Percentiles rank a stretch among this genome's conserved stretches.
Conservation (phyloP, 495 filamentous ascomycete genomes). For the Penicillium samsonianum region DNA sequence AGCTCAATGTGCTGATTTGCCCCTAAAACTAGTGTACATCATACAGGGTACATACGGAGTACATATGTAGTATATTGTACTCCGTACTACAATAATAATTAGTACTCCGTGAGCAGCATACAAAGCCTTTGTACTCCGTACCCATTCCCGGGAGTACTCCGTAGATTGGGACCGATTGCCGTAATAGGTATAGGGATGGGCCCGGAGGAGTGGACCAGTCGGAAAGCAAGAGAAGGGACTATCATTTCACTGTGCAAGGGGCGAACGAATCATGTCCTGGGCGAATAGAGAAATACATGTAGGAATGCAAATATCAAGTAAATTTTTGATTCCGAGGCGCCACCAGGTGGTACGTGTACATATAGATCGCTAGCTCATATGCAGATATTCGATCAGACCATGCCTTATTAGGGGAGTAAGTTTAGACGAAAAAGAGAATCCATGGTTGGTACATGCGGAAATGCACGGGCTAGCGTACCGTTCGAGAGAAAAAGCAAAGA, state of each 20-base stretch:
- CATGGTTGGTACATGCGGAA: no score
- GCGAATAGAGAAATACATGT: background rate
- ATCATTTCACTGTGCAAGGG: background rate
- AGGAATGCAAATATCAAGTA: background rate
- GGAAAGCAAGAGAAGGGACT: conserved; percentile 4
- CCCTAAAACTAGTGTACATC: background rate
- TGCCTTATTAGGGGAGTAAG: conserved; percentile 1
- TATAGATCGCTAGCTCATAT: conserved; percentile 15
- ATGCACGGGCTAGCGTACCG: conserved; percentile 16
- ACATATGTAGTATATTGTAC: no score
- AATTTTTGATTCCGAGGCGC: background rate
- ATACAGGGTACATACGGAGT: background rate
- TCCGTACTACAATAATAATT: no score
- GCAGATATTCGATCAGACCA: conserved; percentile 8
- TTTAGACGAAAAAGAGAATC: no score
- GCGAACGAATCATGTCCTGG: background rate
- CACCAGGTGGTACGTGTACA: conserved; percentile 17
- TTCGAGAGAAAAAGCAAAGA: background rate
- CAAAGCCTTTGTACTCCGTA: no score
- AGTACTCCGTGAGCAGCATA: no score
- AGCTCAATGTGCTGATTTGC: background rate
- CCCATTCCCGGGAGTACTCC: no score
- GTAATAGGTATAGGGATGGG: background rate
- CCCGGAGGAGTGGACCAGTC: conserved; percentile 3
- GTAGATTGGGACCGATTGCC: conserved; percentile 5